Percentiles rank a stretch among this genome's conserved stretches.
Conservation (phyloP, 2,329 filamentous ascomycete genomes). For the Penicillium sp. region DNA sequence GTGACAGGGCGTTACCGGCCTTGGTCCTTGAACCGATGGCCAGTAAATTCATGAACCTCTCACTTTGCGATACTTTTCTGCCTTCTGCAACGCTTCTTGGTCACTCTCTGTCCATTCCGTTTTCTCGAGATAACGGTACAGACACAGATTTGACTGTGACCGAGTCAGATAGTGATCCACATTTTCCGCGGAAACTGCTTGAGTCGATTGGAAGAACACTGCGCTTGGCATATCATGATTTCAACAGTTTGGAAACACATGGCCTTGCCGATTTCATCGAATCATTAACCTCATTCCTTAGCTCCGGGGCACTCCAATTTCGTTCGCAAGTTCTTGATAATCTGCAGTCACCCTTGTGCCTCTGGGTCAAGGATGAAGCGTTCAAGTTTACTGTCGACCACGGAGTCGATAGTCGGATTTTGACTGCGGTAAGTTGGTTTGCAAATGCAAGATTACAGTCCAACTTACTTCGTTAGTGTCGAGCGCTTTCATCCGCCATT, state of each 20-base stretch:
- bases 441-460: slow-evolving; percentile 5
- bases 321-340: slow-evolving; percentile 53
- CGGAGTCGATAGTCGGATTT: slow-evolving; percentile 28
- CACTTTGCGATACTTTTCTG: slow-evolving; percentile 31
- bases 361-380: slow-evolving; percentile 34
- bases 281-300: slow-evolving; percentile 50
- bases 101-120: slow-evolving; percentile 34
- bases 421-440: slow-evolving; percentile 32
- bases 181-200: slow-evolving; percentile 54
- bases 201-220: slow-evolving; percentile 53
- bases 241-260: slow-evolving; percentile 38
- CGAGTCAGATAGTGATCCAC: neutral
- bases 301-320: slow-evolving; percentile 46
- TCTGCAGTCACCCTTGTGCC: slow-evolving; percentile 47
- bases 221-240: slow-evolving; percentile 48
- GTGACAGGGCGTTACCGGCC: slow-evolving; percentile 61
- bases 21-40: slow-evolving; percentile 67
- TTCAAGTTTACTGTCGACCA: slow-evolving; percentile 25
- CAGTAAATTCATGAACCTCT: slow-evolving; percentile 43
- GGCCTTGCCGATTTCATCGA: slow-evolving; percentile 48
- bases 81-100: slow-evolving; percentile 29
- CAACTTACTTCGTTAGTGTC: slow-evolving; percentile 29
- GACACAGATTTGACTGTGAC: slow-evolving; percentile 5
- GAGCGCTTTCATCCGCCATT: slow-evolving; percentile 28
- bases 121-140: slow-evolving; percentile 13